Evolutionary conservation across 2,329 filamentous ascomycete species (phyloP).

Genomic region (Trichoderma brevicompactum): DNA sequence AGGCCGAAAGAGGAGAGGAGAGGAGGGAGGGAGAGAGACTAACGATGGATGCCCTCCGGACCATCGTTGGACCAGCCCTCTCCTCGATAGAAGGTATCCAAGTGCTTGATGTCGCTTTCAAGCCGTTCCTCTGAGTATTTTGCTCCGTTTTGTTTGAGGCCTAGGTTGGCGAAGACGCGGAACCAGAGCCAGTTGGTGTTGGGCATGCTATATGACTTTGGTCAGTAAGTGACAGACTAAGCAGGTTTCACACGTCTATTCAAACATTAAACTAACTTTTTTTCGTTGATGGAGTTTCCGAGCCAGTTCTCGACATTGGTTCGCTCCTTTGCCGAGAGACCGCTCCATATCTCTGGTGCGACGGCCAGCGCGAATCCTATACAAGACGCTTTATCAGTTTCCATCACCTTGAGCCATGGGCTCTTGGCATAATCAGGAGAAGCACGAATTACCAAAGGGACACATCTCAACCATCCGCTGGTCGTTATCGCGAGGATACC

Average conservation of each 20-base stretch:
- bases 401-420: neutral
- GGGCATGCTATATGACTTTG: constrained; percentile 62
- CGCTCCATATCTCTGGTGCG: constrained; percentile 68
- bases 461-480: constrained; percentile 75
- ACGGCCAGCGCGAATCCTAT: constrained; percentile 71
- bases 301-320: constrained; percentile 73
- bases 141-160: constrained; percentile 74
- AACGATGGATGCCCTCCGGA: constrained; percentile 72
- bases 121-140: constrained; percentile 71
- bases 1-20: neutral
- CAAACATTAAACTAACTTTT: constrained; percentile 55
- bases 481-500: constrained; percentile 73
- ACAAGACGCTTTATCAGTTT: neutral
- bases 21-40: constrained; percentile 32
- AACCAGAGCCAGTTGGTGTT: constrained; percentile 78
- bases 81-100: constrained; percentile 81
- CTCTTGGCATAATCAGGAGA: neutral
- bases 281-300: constrained; percentile 75
- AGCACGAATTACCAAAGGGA: constrained; percentile 59
- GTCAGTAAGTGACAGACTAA: neutral
- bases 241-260: neutral
- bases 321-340: constrained; percentile 64
- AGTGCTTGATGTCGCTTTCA: constrained; percentile 74
- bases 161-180: constrained; percentile 80
- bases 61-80: constrained; percentile 84